A percentile compares a stretch with the other conserved stretches of the same genome.
Conservation (phyloP, 1,284 basidiomycete species). For the Termitomyces sp. region DNA sequence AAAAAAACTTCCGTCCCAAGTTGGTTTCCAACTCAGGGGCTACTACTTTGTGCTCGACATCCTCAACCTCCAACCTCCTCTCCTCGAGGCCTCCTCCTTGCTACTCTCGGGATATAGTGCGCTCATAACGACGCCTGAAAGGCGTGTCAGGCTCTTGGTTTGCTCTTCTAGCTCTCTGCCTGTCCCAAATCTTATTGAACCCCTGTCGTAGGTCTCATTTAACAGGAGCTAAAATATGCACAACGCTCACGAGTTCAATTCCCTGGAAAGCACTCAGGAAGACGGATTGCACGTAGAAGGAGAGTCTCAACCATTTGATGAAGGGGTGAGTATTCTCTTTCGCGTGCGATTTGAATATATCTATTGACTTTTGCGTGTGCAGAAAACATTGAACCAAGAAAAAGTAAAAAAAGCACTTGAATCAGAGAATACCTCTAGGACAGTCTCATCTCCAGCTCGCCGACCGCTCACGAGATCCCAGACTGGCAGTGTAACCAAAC, state of each 20-base stretch:
- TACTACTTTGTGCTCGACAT: conserved; percentile 12
- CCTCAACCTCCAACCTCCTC: conserved; percentile 12
- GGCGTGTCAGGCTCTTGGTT: background rate
- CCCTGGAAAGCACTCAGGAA: conserved; percentile 13
- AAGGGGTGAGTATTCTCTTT: background rate
- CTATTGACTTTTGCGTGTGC: background rate
- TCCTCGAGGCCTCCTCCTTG: background rate
- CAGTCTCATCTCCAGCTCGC: conserved; percentile 14
- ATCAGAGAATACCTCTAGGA: background rate
- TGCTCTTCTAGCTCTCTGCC: background rate
- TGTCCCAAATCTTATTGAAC: conserved; percentile 7
- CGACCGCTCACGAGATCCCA: conserved; percentile 26
- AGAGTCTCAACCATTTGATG: background rate
- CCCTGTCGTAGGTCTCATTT: conserved; percentile 18
- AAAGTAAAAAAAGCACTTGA: background rate
- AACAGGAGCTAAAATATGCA: conserved; percentile 14
- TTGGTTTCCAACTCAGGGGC: conserved; percentile 21
- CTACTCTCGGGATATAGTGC: background rate
- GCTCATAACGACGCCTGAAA: background rate
- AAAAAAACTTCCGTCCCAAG: conserved; percentile 22
- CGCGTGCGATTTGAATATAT: background rate
- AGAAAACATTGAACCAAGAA: background rate
- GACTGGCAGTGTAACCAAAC: conserved; percentile 19
- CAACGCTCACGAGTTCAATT: conserved; percentile 19
- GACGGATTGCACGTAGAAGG: conserved; percentile 9